phyloP scores from a whole-genome alignment of 2,329 filamentous ascomycete genomes.

The Aspergillus sp. region DNA sequence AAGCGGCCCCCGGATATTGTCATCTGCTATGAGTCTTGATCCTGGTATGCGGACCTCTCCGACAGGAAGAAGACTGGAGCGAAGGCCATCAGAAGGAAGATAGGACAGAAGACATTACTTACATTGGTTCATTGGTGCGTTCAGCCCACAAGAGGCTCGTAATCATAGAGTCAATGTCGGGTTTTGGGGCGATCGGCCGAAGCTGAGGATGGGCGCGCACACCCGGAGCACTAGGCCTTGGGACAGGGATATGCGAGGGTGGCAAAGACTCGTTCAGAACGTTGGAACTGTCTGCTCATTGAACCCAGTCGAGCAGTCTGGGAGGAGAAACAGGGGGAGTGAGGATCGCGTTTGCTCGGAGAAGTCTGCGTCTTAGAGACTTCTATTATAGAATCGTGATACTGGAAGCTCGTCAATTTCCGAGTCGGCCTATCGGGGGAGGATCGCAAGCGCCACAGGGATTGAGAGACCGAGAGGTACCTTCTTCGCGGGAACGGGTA shows the following conservation, averaged over 20 bases:
- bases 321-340: slow-evolving; percentile 3
- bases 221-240: slow-evolving; percentile 14
- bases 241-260: slow-evolving; percentile 16
- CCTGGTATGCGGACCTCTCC: slow-evolving; percentile 2
- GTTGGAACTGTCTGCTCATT: slow-evolving; percentile 9
- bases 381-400: neutral
- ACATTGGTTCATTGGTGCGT: slow-evolving; percentile 23
- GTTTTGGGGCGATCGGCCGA: slow-evolving; percentile 19
- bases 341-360: neutral
- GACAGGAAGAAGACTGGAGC: neutral
- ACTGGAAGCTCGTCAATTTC: neutral
- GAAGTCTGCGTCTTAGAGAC: neutral
- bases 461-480: neutral
- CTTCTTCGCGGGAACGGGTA: neutral
- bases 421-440: neutral
- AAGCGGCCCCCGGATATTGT: slow-evolving; percentile 18
- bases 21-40: slow-evolving; percentile 13
- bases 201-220: slow-evolving; percentile 20
- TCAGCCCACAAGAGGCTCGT: neutral
- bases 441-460: neutral
- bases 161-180: neutral
- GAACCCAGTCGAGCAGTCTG: slow-evolving; percentile 10
- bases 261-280: slow-evolving; percentile 11
- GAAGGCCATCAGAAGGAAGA: neutral
- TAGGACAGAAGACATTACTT: slow-evolving; percentile 5